Percentiles rank a stretch among this genome's conserved stretches.
Conservation (phyloP, 225 moss, liverwort and hornwort genomes). For the Pseudisothecium myosuroides region DNA sequence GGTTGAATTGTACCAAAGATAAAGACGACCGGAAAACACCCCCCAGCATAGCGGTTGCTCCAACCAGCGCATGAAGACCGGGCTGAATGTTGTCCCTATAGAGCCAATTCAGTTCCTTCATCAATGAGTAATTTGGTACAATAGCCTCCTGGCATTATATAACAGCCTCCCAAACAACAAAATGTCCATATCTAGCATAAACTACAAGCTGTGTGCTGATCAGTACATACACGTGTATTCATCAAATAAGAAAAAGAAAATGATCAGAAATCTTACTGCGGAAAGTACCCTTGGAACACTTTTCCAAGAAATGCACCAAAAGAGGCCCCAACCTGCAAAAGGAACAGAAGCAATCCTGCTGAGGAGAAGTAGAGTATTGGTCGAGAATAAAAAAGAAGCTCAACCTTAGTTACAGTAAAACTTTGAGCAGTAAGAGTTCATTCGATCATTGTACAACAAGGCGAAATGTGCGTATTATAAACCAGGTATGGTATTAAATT, state of each 20-base stretch:
- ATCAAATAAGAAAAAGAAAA: neutral
- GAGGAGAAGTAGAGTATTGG: neutral
- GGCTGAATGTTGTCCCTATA: slow-evolving; percentile 57
- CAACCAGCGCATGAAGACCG: slow-evolving; percentile 77
- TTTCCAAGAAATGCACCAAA: slow-evolving; percentile 71
- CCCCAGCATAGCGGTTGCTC: slow-evolving; percentile 76
- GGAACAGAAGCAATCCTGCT: neutral
- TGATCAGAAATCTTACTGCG: slow-evolving; percentile 16
- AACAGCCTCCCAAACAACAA: neutral
- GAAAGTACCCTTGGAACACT: slow-evolving; percentile 41
- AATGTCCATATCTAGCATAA: neutral
- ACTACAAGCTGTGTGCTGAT: neutral
- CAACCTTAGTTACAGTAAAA: neutral
- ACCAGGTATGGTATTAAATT: neutral
- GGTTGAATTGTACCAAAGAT: slow-evolving; percentile 38
- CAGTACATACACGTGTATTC: neutral
- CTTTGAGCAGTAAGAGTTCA: neutral
- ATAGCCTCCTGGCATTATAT: neutral
- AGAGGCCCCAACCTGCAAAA: slow-evolving; percentile 59
- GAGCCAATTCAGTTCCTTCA: neutral
- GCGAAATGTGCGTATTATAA: neutral
- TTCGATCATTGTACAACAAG: neutral
- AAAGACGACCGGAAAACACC: slow-evolving; percentile 82
- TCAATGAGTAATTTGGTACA: neutral
- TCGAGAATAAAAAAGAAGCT: neutral